phyloP scores from a whole-genome alignment of 352 stramenopile species.

The Phytophthora chlamydospora region DNA sequence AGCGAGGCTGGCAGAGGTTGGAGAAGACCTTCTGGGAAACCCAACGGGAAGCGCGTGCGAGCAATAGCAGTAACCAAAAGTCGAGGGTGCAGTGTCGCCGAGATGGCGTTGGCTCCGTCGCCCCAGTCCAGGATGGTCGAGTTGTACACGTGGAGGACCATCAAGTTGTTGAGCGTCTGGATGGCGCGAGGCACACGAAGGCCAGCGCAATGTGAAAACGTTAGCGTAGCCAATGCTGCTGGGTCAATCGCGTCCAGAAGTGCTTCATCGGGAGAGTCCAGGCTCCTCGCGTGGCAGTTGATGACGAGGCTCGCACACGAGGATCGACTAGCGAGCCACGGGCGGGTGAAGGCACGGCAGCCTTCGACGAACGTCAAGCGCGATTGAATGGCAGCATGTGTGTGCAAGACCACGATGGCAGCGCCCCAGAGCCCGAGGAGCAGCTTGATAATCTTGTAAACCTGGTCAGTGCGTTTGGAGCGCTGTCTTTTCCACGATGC shows the following conservation, averaged over 20 bases:
- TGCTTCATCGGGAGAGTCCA: background rate
- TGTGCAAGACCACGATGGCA: background rate
- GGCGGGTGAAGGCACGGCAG: slow-evolving; percentile 3
- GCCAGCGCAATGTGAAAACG: slow-evolving; percentile 3
- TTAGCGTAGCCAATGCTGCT: background rate
- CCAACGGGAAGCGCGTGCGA: background rate
- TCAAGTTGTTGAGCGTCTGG: background rate
- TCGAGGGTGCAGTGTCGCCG: background rate
- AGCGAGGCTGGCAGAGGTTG: slow-evolving; percentile 3
- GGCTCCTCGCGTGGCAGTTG: slow-evolving; percentile 8
- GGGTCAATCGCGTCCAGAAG: background rate
- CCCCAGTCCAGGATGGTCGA: slow-evolving; percentile 8
- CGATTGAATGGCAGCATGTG: background rate
- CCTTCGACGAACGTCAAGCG: slow-evolving; percentile 2
- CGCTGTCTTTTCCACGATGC: background rate
- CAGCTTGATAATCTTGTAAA: background rate
- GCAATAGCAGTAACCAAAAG: background rate
- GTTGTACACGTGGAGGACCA: slow-evolving; percentile 10
- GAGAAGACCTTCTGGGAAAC: background rate
- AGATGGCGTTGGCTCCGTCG: background rate
- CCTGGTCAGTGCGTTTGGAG: background rate
- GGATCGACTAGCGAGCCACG: background rate
- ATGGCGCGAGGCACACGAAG: slow-evolving; percentile 1
- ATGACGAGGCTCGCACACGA: slow-evolving; percentile 11
- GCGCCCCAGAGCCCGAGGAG: background rate